These are phyloP conservation scores for Hygrophoropsis aurantiaca DNA, from an alignment of 768 basidiomycete species.

Conservation along the genomic window DNA sequence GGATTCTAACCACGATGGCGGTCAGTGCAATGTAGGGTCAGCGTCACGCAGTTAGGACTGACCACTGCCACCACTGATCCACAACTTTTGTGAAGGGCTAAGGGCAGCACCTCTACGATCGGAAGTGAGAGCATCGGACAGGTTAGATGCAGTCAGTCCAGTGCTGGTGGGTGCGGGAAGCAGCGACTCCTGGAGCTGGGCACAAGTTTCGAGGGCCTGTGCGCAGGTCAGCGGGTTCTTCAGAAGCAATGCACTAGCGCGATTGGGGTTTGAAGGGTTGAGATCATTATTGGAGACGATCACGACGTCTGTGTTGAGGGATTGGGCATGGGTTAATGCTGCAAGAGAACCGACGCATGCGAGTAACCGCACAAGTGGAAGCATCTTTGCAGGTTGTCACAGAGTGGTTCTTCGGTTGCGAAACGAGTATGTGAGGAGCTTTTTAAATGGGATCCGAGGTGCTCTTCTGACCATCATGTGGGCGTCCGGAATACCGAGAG, in stretches of 20 bases:
- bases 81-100: constrained; percentile 5
- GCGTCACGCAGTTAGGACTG: too few relatives aligned
- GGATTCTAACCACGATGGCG: too few relatives aligned
- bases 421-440: too few relatives aligned
- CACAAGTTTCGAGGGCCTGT: constrained; percentile 4
- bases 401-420: too few relatives aligned
- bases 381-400: too few relatives aligned
- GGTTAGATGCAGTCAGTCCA: constrained; percentile 7
- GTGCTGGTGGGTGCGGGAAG: constrained; percentile 4
- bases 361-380: too few relatives aligned
- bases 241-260: constrained; percentile 9
- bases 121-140: not conserved
- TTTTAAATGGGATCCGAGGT: too few relatives aligned
- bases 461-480: too few relatives aligned
- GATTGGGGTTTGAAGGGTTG: constrained; percentile 11
- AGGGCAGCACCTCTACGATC: constrained; percentile 6
- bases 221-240: constrained; percentile 7
- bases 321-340: not conserved
- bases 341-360: too few relatives aligned
- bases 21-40: too few relatives aligned
- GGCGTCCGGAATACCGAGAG: too few relatives aligned
- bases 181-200: constrained; percentile 5
- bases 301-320: constrained; percentile 5
- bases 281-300: constrained; percentile 14
- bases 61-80: constrained; percentile 4